Conservation (phyloP, 2,329 filamentous ascomycete genomes). For the Nothophaeocryptopus gaeumannii region DNA sequence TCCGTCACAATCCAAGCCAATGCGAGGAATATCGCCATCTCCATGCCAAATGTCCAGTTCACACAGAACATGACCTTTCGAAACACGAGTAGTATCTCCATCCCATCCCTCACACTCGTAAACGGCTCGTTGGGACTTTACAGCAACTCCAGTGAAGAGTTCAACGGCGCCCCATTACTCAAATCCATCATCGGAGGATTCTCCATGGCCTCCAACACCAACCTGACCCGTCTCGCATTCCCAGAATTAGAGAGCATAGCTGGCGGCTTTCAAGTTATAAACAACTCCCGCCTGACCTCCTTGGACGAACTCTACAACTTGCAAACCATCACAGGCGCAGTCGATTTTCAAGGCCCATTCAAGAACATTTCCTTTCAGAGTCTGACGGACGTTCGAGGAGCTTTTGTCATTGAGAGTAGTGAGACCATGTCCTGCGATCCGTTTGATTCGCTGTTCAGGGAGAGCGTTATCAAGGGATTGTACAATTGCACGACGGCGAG, state of each 20-base stretch:
- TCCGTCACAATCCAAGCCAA: not conserved
- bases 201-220: not conserved
- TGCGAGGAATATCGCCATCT: not conserved
- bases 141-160: not conserved
- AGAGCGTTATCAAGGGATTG: not conserved
- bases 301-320: not conserved
- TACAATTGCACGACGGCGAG: not conserved
- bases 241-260: not conserved
- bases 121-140: not conserved
- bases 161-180: not conserved
- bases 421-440: not conserved
- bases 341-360: not conserved
- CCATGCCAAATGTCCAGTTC: not conserved
- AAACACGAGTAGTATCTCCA: not conserved
- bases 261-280: not conserved
- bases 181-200: not conserved
- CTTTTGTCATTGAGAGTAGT: not conserved
- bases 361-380: not conserved
- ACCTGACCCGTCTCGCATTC: not conserved
- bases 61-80: slow-evolving; percentile 1
- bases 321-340: not conserved
- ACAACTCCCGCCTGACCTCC: not conserved
- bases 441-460: not conserved
- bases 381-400: not conserved
- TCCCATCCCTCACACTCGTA: not conserved